Evolutionary conservation across 2,329 filamentous ascomycete species (phyloP).

Genomic region (Colletotrichum theobromicola): DNA sequence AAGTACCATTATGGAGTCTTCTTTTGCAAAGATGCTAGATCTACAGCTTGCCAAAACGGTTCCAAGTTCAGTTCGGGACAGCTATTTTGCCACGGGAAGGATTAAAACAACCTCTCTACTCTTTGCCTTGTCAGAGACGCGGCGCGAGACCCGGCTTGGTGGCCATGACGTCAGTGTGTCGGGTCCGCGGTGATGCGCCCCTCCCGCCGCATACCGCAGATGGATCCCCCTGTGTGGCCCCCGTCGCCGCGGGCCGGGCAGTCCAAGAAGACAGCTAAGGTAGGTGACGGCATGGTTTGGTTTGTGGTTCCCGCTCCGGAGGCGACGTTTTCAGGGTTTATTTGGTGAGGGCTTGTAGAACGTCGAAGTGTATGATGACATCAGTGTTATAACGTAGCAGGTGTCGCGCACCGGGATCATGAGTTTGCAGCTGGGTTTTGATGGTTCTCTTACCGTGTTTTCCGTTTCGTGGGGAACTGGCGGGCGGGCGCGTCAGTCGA

Average conservation of each 20-base stretch:
- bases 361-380: background rate
- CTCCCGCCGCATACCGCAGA: background rate
- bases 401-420: background rate
- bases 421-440: background rate
- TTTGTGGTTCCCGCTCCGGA: background rate
- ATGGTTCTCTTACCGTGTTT: background rate
- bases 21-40: background rate
- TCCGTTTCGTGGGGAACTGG: background rate
- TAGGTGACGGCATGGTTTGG: constrained; percentile 7
- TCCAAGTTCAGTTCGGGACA: background rate
- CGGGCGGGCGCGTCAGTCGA: background rate
- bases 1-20: background rate
- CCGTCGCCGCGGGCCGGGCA: background rate
- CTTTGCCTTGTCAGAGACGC: background rate
- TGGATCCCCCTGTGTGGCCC: background rate
- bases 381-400: background rate
- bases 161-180: background rate
- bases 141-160: background rate
- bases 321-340: constrained; percentile 1
- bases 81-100: background rate
- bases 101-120: background rate
- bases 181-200: background rate
- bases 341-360: background rate
- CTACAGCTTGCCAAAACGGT: background rate
- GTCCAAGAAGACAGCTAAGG: background rate